Evolutionary conservation across 129 eudicot species (phyloP), one percentile per base, ranked within the genome.

Genomic region (Centrapalus pauciflorus): DNA sequence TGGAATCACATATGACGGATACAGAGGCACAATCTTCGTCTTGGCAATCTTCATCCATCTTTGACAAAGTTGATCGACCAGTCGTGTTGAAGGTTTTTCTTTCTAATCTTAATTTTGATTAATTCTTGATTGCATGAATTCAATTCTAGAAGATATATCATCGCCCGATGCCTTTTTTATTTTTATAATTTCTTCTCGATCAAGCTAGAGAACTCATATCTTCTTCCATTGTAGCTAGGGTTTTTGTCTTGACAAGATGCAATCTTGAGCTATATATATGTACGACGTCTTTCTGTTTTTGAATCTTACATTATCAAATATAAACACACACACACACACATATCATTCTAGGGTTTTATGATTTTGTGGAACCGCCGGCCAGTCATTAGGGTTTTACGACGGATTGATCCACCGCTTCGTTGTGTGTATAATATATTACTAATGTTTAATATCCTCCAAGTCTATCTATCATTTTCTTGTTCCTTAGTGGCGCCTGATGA

Each of bases 31-130:
- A 79, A 50, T 54, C 56, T 4, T 34, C 33, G 6, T 5, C 61
- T 9, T 3, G 0, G 0, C 7, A 17, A 37, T 27, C 73, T 3
- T 5, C 64, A 30, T 50, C 78, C 27, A 72, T 82, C n/a, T 71
- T 76, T 74, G 64, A 63, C 26, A 79, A 81, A 28, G 70, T 72
- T 5, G 61, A 71, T 55, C 80, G 83, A 7, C 75, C 83, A 16
- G 80, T 86, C 21, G 24, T 69, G 6, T 75, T 86, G 65, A 82
- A 80, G 89, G 94, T 82, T 26, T 23, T 24, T 9, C 43, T 29
- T 70, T 70, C 25, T n/a, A 2, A 74, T 43, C 7, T 33, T 12
- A n/a, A 16, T 40, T 11, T 50, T 25, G 17, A 11, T 63, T 29
- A 12, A 6, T 4, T 45, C 4, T 54, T 54, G 12, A 26, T 37